phyloP scores from a whole-genome alignment of 305 asterid genomes.

The Fraxinus platypoda region DNA sequence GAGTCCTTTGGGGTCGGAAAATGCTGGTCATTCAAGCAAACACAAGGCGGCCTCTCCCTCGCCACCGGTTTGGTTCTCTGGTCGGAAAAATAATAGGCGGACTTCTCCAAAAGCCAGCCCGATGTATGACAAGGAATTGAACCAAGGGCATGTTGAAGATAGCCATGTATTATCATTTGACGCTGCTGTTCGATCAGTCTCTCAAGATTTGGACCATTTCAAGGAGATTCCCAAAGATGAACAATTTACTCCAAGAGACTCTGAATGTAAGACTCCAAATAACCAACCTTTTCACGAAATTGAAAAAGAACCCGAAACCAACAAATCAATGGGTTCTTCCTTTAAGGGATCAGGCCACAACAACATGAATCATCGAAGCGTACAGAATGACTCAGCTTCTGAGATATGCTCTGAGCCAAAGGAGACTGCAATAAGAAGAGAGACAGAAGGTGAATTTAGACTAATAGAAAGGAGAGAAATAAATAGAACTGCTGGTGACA shows the following conservation, averaged over 20 bases:
- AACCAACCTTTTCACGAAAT: constrained; percentile 48
- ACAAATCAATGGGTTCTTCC: constrained; percentile 32
- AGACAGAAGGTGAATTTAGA: constrained; percentile 88
- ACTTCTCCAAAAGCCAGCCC: constrained; percentile 81
- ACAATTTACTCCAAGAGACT: constrained; percentile 30
- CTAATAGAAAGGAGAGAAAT: constrained; percentile 82
- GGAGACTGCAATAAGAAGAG: constrained; percentile 88
- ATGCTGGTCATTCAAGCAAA: constrained; percentile 53
- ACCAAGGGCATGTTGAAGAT: constrained; percentile 44
- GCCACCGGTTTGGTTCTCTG: constrained; percentile 86
- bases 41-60: constrained; percentile 58
- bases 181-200: constrained; percentile 82
- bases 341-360: constrained; percentile 20
- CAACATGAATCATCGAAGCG: constrained; percentile 23
- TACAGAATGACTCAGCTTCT: constrained; percentile 49
- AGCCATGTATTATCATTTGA: constrained; percentile 68
- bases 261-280: constrained; percentile 30
- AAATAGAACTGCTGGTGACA: constrained; percentile 64
- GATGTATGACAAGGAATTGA: constrained; percentile 49
- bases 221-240: constrained; percentile 64
- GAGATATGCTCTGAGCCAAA: constrained; percentile 49
- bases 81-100: constrained; percentile 55
- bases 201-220: constrained; percentile 76
- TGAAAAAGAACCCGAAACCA: constrained; percentile 54
- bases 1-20: constrained; percentile 74